Evolutionary conservation across 768 basidiomycete genomes (phyloP).

Genomic region (Porpolomopsis calyptriformis): DNA sequence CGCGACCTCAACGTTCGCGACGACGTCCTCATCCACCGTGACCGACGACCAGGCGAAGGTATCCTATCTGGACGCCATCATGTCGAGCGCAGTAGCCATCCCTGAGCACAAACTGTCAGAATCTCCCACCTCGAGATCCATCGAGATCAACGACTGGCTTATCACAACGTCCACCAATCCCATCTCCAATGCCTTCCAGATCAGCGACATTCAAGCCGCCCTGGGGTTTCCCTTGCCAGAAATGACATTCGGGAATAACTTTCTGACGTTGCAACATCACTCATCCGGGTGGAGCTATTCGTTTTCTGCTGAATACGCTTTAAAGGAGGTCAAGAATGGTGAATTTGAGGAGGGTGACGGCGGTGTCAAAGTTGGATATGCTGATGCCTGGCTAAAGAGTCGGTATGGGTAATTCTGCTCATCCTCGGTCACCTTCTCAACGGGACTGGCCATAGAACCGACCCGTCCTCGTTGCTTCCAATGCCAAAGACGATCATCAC

Average conservation of each 20-base stretch:
- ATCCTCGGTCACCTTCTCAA: neutral
- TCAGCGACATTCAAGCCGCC: constrained; percentile 52
- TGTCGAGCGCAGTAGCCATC: too few relatives aligned
- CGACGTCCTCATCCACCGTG: too few relatives aligned
- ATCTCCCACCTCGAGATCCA: constrained; percentile 57
- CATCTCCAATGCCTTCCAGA: constrained; percentile 70
- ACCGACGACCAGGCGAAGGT: constrained; percentile 12
- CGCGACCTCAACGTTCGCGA: too few relatives aligned
- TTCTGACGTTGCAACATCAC: constrained; percentile 54
- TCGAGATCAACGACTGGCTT: constrained; percentile 56
- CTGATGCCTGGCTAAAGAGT: constrained; percentile 88
- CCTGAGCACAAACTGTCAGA: constrained; percentile 61
- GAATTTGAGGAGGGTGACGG: constrained; percentile 75
- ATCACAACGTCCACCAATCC: constrained; percentile 64
- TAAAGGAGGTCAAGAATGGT: constrained; percentile 64
- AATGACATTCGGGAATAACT: constrained; percentile 92
- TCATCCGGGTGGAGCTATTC: constrained; percentile 52
- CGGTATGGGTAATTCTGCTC: constrained; percentile 39
- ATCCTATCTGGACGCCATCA: too few relatives aligned
- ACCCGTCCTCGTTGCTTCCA: constrained; percentile 48
- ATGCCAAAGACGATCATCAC: constrained; percentile 64
- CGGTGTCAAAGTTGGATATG: constrained; percentile 88
- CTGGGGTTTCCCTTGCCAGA: constrained; percentile 83
- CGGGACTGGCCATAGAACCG: constrained; percentile 40
- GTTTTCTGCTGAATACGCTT: constrained; percentile 59